Evolutionary conservation across 352 stramenopile genomes (phyloP).

Genomic region (Pythium oligandrum): DNA sequence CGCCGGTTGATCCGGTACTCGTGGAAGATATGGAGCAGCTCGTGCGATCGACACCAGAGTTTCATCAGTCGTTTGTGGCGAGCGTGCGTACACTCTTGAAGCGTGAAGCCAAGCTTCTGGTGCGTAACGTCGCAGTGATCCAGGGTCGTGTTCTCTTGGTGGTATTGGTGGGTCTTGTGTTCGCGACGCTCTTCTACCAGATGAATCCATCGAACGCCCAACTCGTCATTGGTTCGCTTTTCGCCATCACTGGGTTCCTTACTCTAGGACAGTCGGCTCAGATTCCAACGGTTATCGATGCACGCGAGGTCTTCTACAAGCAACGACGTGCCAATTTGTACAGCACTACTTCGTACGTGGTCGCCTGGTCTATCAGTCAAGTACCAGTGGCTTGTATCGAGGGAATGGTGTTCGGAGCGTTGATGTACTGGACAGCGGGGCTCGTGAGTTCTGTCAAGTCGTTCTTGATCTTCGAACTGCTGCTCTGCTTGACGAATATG

Average conservation of each 20-base stretch:
- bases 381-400: slow-evolving; percentile 33
- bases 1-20: slow-evolving; percentile 84
- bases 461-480: slow-evolving; percentile 52
- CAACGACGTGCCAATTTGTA: slow-evolving; percentile 70
- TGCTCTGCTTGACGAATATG: slow-evolving; percentile 46
- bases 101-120: slow-evolving; percentile 16
- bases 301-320: slow-evolving; percentile 55
- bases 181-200: slow-evolving; percentile 16
- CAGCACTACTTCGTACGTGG: slow-evolving; percentile 54
- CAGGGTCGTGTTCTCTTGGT: slow-evolving; percentile 13
- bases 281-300: slow-evolving; percentile 56
- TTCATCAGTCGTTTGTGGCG: slow-evolving; percentile 5
- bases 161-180: slow-evolving; percentile 18
- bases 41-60: slow-evolving; percentile 10
- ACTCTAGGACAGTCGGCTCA: slow-evolving; percentile 47
- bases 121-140: slow-evolving; percentile 13
- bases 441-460: slow-evolving; percentile 34
- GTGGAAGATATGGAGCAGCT: slow-evolving; percentile 47
- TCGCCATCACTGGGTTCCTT: slow-evolving; percentile 53
- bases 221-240: slow-evolving; percentile 67
- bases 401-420: slow-evolving; percentile 29
- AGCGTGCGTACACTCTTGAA: slow-evolving; percentile 2
- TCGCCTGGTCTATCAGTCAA: slow-evolving; percentile 33
- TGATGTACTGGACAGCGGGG: slow-evolving; percentile 44
- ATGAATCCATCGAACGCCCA: slow-evolving; percentile 14